Percentiles rank a stretch among this genome's conserved stretches.
These are phyloP conservation scores for Phaffomyces antillensis DNA, from an alignment of 805 yeast genomes.

Conservation along the genomic window DNA sequence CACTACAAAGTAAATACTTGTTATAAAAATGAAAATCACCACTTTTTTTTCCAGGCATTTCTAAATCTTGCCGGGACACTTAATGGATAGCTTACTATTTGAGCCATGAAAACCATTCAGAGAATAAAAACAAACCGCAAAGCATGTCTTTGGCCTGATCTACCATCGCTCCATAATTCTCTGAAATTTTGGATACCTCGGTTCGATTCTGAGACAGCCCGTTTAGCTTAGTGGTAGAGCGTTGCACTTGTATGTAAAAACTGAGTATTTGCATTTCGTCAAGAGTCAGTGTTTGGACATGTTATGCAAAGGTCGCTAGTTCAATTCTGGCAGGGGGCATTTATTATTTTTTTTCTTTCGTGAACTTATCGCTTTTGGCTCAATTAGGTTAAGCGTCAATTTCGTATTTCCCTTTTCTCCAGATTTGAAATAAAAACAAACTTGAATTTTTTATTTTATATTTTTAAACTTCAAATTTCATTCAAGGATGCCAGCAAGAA, in stretches of 20 bases:
- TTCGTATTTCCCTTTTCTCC: background rate
- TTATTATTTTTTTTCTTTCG: constrained; percentile 7
- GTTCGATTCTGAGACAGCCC: constrained; percentile 39
- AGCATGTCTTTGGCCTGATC: too few species aligned
- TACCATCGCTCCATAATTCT: too few species aligned
- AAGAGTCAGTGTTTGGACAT: constrained; percentile 38
- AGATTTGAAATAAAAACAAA: background rate
- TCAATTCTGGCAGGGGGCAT: constrained; percentile 84
- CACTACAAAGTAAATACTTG: too few species aligned
- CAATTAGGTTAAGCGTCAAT: background rate
- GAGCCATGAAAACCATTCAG: too few species aligned
- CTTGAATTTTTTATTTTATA: background rate
- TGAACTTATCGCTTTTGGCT: background rate
- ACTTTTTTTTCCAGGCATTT: too few species aligned
- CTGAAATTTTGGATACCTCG: too few species aligned
- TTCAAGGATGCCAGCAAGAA: background rate
- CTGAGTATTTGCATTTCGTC: too few species aligned
- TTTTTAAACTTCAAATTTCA: background rate
- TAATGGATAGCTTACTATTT: too few species aligned
- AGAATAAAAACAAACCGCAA: too few species aligned
- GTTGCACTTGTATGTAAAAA: constrained; percentile 81
- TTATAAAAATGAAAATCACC: too few species aligned
- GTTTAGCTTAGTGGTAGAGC: constrained; percentile 99
- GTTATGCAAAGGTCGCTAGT: constrained; percentile 98
- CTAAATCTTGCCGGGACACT: too few species aligned